phyloP scores from a whole-genome alignment of 441 rosid species.

The Aleurites moluccanus region DNA sequence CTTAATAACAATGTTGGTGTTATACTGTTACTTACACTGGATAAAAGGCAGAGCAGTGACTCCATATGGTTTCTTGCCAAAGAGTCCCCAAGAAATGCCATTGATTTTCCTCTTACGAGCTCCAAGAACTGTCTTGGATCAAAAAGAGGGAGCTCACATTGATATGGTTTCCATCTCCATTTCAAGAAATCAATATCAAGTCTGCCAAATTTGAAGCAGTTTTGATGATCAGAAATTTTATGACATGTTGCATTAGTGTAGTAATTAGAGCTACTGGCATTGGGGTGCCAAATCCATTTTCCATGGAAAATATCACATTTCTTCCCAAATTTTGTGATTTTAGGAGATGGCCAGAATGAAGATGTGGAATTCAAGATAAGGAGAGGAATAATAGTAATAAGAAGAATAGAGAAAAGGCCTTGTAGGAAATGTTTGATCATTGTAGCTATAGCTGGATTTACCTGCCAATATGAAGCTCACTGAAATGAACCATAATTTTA shows the following conservation, averaged over 20 bases:
- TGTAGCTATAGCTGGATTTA: not conserved
- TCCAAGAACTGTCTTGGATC: slow-evolving; percentile 57
- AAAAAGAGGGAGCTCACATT: slow-evolving; percentile 62
- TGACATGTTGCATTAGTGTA: slow-evolving; percentile 54
- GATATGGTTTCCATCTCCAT: slow-evolving; percentile 79
- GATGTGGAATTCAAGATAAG: not conserved
- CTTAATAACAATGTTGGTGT: too few species aligned
- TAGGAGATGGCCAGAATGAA: not conserved
- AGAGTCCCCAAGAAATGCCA: slow-evolving; percentile 84
- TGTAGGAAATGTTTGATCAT: not conserved
- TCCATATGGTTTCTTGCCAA: slow-evolving; percentile 81
- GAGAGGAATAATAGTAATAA: not conserved
- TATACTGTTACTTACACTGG: slow-evolving; percentile 41
- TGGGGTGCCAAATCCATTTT: slow-evolving; percentile 50
- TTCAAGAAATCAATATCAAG: slow-evolving; percentile 51
- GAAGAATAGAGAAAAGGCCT: not conserved
- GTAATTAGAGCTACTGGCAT: slow-evolving; percentile 39
- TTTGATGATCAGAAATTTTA: slow-evolving; percentile 57
- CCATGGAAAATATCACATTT: slow-evolving; percentile 56
- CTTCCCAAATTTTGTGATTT: not conserved
- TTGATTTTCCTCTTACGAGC: slow-evolving; percentile 66
- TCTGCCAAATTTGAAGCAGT: slow-evolving; percentile 65
- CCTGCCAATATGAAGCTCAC: too few species aligned
- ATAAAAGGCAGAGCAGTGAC: slow-evolving; percentile 68
- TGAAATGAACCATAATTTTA: not conserved